Base-by-base conservation (phyloP, 257 asterid genomes). In the Paraleonurus japonicus region DNA sequence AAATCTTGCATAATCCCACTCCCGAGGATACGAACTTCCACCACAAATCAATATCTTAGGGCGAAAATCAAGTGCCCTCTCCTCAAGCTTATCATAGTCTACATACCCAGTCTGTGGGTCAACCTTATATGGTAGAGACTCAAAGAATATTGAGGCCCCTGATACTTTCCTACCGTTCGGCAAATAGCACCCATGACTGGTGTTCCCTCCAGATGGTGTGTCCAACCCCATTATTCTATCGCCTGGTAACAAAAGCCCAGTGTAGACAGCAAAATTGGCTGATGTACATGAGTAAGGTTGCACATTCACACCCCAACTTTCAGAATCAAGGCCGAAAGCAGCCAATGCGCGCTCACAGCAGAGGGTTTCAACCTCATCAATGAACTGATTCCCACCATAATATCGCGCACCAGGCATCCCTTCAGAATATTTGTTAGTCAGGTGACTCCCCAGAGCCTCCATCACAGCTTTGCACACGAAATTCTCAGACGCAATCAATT, bases 171-270 rank as follows among this genome's bases (percentile, higher is more conserved):
- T 90, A 51, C 96, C 96, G 74, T 90, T 90, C 0, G 95, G 96
- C 62, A 86, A 85, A 80, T 88, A 90, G 75, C 81, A 90, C 2
- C 96, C 96, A 57, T 90, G 96, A 72, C 96, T 90, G 13, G 96
- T 85, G 70, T 90, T 88, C 39, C 96, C 96, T 47, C 98, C 98
- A 24, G 98, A 92, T 1, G 96, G 98, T 1, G 95, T 85, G 73
- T 92, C 98, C 83, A 92, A 75, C 70, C 98, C 98, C 96, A 92
- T 92, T 76, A 92, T 92, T 75, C 98, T 72, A 83, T 92, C 98
- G 48, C 96, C 95, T 7, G 96, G 96, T 35, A 86, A 75, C 69
- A 90, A 75, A 64, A 90, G 80, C 20, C 96, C 95, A 0, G 98
- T 86, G 67, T 89, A 92, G 7, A 88, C 98, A 16, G 98, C 92